Base-by-base conservation (phyloP, 495 filamentous ascomycete genomes). In the Penicillium turbatum region DNA sequence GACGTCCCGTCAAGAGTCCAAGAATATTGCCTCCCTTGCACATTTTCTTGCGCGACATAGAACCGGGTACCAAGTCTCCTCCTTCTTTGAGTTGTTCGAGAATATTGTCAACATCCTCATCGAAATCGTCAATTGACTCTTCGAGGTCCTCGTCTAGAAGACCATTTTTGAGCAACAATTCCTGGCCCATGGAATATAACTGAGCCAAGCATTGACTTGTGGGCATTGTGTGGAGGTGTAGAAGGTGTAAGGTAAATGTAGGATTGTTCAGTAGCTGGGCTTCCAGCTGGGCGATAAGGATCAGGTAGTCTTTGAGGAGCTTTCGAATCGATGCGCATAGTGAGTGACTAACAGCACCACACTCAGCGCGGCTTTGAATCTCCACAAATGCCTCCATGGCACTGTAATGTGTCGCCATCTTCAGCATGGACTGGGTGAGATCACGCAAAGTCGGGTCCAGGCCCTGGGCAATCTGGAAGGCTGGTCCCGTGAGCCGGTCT, bases 301-400 rank as follows among this genome's bases (percentile, higher is more conserved):
- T 85, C 42, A 97, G 73, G 68, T 97, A 97, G 63, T 98, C 93
- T 30, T 95, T 91, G 32, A 98, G 73, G 15, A 93, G 73, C 63
- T 90, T 96, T 41, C 95, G 83, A 43, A 97, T 92, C 1, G 92
- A 86, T 6, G 93, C 91, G 67, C 95, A 97, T 21, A 98, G 74
- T 2, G 93, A 92, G 71, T 98, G 93, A 66, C 92, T 97, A 55
- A 98, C 90, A n/a, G 88, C 85, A 2, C 93, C 93, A 69, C 88
- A 97, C 62, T 97, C 92, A 36, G 93, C 90, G 24, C 90, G 80
- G 59, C 90, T 92, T 65, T 96, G 90, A 0, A 96, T 86, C 61
- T 98, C 92, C 32, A 97, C 85, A 68, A 96, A 97, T 8, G 89
- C 85, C 60, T 97, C 89, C 49, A 98, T 75, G 0, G 93, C 91